Evolutionary conservation across 2,329 filamentous ascomycete genomes (phyloP), one percentile per base, ranked within the genome.

Genomic region (Beauveria scarabaeidicola): DNA sequence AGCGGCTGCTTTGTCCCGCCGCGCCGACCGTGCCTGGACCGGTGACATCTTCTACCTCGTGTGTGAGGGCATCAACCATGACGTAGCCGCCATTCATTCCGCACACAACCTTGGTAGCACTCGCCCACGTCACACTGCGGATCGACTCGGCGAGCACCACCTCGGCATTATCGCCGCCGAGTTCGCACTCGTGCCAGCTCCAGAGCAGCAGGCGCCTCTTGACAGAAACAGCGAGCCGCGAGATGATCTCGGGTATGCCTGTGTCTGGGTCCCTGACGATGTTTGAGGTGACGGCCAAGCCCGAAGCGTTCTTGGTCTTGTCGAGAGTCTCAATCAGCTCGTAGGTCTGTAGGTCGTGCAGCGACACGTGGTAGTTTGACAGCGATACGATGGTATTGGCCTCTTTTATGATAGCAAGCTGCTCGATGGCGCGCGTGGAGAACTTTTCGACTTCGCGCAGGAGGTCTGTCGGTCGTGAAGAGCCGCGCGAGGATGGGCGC

Each of bases 121-220:
- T 91, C 7, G 90, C 89, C 94, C 94, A 99, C 2, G 90, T 96
- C 63, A 97, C 78, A 15, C 88, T 92, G 69, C 94, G 90, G 63
- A 97, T 89, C 23, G 89, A 85, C 68, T 93, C 93, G 38, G 90
- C 79, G 48, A 97, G 79, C 1, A 85, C 83, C 41, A 97, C 83
- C 74, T 97, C 94, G 29, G 78, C 78, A 0, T 87, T 84, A 38
- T 94, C 85, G 3, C 83, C 79, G 52, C 82, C 82, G 46, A 97
- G 80, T 75, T 97, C 94, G 78, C 91, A 94, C 71, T 96, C 92
- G 67, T 94, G 89, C 94, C 95, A 99, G 68, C 87, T 90, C 92
- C 94, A 99, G 59, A 97, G 75, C 62, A 97, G 73, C 56, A 99
- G 79, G 67, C 90, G 89, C 68, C 94, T 81, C 79, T 97, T 97